These are phyloP conservation scores for Apiotrichum siamense DNA, from an alignment of 1,284 basidiomycete genomes.

Conservation along the genomic window DNA sequence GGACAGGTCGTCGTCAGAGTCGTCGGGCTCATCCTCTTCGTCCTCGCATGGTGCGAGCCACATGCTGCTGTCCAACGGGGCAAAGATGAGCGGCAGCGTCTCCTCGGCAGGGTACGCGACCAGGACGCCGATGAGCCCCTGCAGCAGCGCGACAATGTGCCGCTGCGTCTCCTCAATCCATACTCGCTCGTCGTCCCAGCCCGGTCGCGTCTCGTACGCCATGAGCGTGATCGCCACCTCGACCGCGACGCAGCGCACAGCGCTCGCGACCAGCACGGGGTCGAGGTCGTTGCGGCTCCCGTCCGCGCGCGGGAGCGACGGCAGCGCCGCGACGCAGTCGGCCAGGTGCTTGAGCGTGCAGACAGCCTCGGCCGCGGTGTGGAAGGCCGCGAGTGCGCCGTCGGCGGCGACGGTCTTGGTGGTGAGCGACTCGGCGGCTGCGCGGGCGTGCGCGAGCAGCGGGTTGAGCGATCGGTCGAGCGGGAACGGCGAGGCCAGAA, in stretches of 20 bases:
- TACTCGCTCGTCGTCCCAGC: not conserved
- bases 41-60: not conserved
- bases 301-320: not conserved
- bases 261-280: not conserved
- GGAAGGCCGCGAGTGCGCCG: not conserved
- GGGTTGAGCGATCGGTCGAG: not conserved
- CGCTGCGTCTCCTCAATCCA: not conserved
- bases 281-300: no score
- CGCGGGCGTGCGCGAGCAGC: not conserved
- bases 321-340: not conserved
- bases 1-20: not conserved
- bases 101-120: not conserved
- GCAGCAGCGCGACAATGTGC: not conserved
- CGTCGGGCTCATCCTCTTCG: not conserved
- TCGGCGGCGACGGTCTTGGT: no score
- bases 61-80: not conserved
- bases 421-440: not conserved
- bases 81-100: not conserved
- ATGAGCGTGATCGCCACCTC: not conserved
- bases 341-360: not conserved
- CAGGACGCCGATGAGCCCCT: not conserved
- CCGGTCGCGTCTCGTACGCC: not conserved
- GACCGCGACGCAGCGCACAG: not conserved
- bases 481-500: not conserved
- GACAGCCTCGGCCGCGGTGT: not conserved